Evolutionary conservation across 345 rosid genomes (phyloP).

Genomic region (Rhizophora apiculata): DNA sequence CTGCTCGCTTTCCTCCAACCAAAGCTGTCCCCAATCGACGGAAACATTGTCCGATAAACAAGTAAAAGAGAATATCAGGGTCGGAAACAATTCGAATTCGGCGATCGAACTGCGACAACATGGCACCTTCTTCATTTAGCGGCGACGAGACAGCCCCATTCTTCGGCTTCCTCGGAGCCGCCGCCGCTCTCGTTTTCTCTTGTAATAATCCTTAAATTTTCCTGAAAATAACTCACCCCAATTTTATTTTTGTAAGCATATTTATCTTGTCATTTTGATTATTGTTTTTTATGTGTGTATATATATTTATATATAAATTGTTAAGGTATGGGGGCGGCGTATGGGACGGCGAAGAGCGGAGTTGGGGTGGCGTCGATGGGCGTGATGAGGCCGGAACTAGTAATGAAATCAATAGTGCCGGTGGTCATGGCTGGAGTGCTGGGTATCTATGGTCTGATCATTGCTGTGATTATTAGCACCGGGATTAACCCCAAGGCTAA

Average conservation of each 20-base stretch:
- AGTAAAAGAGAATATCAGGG: too few relatives aligned
- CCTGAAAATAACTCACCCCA: too few relatives aligned
- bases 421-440: slow-evolving; percentile 25
- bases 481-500: slow-evolving; percentile 22
- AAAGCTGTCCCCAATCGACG: too few relatives aligned
- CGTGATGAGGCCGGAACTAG: slow-evolving; percentile 23
- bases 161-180: slow-evolving; percentile 51
- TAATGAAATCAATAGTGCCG: slow-evolving; percentile 23
- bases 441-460: slow-evolving; percentile 19
- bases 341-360: slow-evolving; percentile 25
- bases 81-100: too few relatives aligned
- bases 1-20: too few relatives aligned
- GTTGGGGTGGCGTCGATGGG: slow-evolving; percentile 25
- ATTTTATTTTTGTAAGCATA: neutral
- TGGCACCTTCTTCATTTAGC: slow-evolving; percentile 30
- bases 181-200: slow-evolving; percentile 43
- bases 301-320: too few relatives aligned
- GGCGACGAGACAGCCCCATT: slow-evolving; percentile 49
- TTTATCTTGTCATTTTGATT: too few relatives aligned
- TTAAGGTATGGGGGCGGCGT: slow-evolving; percentile 24
- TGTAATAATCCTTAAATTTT: slow-evolving; percentile 6
- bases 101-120: neutral
- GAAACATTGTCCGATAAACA: too few relatives aligned
- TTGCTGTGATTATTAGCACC: slow-evolving; percentile 20
- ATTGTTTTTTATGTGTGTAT: neutral